Percentiles rank a stretch among this genome's conserved stretches.
Evolutionary conservation across 768 basidiomycete species (phyloP).

Genomic region (Naganishia onofrii): DNA sequence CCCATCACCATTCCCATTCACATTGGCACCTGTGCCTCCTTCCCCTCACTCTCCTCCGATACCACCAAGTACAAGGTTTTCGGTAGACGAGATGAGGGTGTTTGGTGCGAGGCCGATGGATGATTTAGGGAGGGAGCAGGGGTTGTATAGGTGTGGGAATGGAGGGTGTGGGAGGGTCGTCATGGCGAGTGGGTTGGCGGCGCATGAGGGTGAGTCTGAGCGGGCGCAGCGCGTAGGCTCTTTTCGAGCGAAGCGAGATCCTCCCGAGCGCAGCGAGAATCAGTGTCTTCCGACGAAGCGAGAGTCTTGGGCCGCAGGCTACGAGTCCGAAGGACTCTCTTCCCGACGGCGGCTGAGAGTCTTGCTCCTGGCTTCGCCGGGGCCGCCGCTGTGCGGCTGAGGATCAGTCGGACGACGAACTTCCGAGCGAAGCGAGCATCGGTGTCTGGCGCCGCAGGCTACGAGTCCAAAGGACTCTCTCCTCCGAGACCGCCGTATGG

Average conservation of each 20-base stretch:
- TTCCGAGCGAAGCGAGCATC: background rate
- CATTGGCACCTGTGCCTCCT: background rate
- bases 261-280: background rate
- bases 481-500: background rate
- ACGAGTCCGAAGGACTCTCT: background rate
- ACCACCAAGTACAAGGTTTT: background rate
- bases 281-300: too few relatives aligned
- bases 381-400: too few relatives aligned
- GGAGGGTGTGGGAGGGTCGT: conserved; percentile 9
- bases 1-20: background rate
- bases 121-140: conserved; percentile 3
- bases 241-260: background rate
- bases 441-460: background rate
- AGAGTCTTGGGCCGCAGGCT: background rate
- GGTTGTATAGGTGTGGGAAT: background rate
- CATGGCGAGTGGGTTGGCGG: background rate
- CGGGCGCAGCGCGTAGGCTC: background rate
- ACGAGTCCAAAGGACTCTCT: background rate
- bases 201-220: conserved; percentile 4
- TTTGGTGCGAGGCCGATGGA: conserved; percentile 18
- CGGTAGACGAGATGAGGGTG: background rate
- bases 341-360: too few relatives aligned
- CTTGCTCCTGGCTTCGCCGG: too few relatives aligned
- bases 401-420: too few relatives aligned
- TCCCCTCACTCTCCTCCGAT: background rate